Conservation (phyloP, 768 basidiomycete species). For the Mycena latifolia region DNA sequence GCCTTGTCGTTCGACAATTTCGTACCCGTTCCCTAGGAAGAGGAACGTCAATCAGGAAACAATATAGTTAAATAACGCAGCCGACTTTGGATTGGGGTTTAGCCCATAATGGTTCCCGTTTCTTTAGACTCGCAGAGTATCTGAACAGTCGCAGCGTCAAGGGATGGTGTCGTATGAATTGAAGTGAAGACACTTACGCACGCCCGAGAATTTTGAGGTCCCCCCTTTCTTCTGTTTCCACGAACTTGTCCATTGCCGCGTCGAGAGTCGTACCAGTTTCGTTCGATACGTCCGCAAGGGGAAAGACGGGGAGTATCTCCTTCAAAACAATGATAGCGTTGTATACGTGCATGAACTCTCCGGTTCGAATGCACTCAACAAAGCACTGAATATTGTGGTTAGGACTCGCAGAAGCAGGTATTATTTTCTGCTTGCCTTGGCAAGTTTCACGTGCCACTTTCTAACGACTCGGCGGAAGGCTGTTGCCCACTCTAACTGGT, state of each 20-base stretch:
- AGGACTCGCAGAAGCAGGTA: not conserved
- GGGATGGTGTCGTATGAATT: not conserved
- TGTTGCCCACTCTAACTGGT: conserved; percentile 72
- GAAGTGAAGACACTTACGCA: conserved; percentile 63
- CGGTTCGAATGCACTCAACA: conserved; percentile 83
- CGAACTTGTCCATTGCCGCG: conserved; percentile 71
- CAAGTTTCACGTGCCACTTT: conserved; percentile 89
- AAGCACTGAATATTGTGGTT: conserved; percentile 66
- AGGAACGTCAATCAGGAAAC: not conserved
- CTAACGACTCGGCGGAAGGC: conserved; percentile 77
- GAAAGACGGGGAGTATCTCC: conserved; percentile 92
- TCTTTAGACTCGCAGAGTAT: conserved; percentile 82
- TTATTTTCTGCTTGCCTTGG: conserved; percentile 59
- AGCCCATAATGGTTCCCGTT: conserved; percentile 61
- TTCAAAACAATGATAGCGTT: conserved; percentile 96
- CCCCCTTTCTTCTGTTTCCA: conserved; percentile 84
- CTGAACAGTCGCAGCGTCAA: conserved; percentile 48
- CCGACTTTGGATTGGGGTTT: conserved; percentile 22
- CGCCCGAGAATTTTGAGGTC: conserved; percentile 85
- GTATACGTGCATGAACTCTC: conserved; percentile 97
- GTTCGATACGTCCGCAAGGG: conserved; percentile 68
- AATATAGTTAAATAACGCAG: not conserved
- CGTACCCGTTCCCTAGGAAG: conserved; percentile 14
- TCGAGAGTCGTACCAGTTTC: conserved; percentile 69
- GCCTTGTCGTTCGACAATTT: conserved; percentile 24